phyloP scores from a whole-genome alignment of 768 basidiomycete species.

The Boletus vinaceobasis region DNA sequence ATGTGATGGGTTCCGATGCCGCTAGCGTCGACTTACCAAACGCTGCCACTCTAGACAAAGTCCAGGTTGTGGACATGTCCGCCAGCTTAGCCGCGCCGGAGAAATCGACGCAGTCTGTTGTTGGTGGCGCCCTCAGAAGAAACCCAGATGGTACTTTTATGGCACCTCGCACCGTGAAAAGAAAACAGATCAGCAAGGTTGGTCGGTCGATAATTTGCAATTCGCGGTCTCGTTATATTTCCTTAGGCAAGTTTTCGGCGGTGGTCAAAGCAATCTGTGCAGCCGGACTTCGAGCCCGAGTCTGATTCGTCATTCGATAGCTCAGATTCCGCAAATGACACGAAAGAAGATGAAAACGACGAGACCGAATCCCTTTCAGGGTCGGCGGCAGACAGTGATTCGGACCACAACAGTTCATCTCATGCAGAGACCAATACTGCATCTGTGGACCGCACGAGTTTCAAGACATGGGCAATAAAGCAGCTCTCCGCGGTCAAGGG shows the following conservation, averaged over 20 bases:
- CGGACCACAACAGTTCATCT: constrained; percentile 16
- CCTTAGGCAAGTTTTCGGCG: constrained; percentile 41
- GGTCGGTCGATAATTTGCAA: constrained; percentile 17
- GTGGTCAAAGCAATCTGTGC: constrained; percentile 44
- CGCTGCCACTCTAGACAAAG: neutral
- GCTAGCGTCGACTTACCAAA: constrained; percentile 10
- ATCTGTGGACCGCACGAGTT: constrained; percentile 46
- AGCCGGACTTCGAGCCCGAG: constrained; percentile 30
- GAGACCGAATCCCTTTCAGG: constrained; percentile 11
- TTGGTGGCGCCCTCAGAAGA: constrained; percentile 66
- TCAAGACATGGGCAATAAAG: constrained; percentile 88
- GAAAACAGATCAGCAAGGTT: constrained; percentile 45
- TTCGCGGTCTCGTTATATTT: constrained; percentile 3
- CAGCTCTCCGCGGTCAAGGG: constrained; percentile 59
- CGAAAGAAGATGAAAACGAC: constrained; percentile 27
- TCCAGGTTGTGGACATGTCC: constrained; percentile 18
- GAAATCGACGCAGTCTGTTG: constrained; percentile 18
- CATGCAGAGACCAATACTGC: constrained; percentile 16
- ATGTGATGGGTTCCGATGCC: constrained; percentile 25
- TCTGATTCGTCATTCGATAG: constrained; percentile 72
- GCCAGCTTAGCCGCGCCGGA: constrained; percentile 9
- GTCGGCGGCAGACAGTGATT: constrained; percentile 17
- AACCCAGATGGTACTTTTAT: constrained; percentile 60
- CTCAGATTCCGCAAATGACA: constrained; percentile 71
- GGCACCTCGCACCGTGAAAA: constrained; percentile 45